Conservation (phyloP, 768 basidiomycete species). For the Phaffia australis region DNA sequence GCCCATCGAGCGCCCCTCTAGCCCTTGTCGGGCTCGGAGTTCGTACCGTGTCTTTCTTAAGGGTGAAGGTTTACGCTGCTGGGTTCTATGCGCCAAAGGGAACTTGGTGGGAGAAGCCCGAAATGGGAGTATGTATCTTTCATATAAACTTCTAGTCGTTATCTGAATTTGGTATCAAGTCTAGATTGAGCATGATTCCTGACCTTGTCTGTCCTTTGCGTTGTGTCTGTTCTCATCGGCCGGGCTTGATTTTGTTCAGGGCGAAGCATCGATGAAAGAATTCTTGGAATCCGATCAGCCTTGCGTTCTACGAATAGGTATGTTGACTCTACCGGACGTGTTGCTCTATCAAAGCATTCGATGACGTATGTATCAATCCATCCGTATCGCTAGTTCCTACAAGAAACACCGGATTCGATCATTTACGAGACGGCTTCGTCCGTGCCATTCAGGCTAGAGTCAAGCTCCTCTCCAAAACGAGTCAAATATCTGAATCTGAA, state of each 20-base stretch:
- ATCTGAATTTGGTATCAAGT: conserved; percentile 11
- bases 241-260: neutral
- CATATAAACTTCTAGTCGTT: neutral
- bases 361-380: neutral
- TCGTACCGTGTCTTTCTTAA: conserved; percentile 75
- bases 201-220: neutral
- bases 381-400: conserved; percentile 53
- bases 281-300: conserved; percentile 52
- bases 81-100: conserved; percentile 54
- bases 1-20: conserved; percentile 43
- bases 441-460: conserved; percentile 59
- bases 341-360: neutral
- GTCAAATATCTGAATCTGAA: conserved; percentile 48
- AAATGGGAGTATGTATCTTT: conserved; percentile 32
- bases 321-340: conserved; percentile 26
- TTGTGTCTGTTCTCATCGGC: neutral
- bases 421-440: conserved; percentile 73
- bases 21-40: conserved; percentile 74
- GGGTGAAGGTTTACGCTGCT: conserved; percentile 77
- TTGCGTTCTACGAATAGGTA: conserved; percentile 65
- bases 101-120: conserved; percentile 26
- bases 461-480: conserved; percentile 46
- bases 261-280: neutral
- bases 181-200: conserved; percentile 6
- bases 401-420: conserved; percentile 61